Evolutionary conservation across 1,139 yeast genomes (phyloP).

Genomic region (Wickerhamomyces sp.): DNA sequence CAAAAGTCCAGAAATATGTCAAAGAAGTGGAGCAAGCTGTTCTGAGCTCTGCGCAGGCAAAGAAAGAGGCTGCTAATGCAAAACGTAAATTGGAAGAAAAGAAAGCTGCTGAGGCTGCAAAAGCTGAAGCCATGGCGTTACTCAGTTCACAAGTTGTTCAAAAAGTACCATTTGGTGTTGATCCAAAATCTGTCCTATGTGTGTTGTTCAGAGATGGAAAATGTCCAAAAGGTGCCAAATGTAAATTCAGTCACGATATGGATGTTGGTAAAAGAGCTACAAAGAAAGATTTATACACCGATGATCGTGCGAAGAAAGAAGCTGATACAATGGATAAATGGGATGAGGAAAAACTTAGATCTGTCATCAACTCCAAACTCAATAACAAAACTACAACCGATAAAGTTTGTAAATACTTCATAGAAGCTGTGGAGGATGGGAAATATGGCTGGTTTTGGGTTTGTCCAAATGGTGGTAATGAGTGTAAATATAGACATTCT

Average conservation of each 20-base stretch:
- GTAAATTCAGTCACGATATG: constrained; percentile 93
- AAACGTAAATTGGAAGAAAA: constrained; percentile 78
- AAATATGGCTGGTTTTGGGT: constrained; percentile 99
- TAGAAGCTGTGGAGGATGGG: constrained; percentile 95
- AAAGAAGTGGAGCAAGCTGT: constrained; percentile 66
- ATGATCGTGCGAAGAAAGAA: constrained; percentile 71
- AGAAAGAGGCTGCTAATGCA: constrained; percentile 73
- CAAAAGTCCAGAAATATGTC: constrained; percentile 85
- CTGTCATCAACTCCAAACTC: constrained; percentile 84
- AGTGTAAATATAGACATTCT: constrained; percentile 94
- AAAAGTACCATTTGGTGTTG: constrained; percentile 95
- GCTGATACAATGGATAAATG: constrained; percentile 91
- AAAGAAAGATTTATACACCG: constrained; percentile 91
- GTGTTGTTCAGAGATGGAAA: constrained; percentile 85
- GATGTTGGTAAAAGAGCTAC: constrained; percentile 81
- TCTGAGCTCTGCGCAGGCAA: constrained; percentile 42
- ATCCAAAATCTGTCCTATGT: constrained; percentile 92
- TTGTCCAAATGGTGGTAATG: constrained; percentile 92
- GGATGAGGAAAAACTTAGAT: constrained; percentile 94
- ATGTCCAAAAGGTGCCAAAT: constrained; percentile 85
- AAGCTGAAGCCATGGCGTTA: constrained; percentile 77
- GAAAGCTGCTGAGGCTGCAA: constrained; percentile 87
- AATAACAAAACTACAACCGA: constrained; percentile 96
- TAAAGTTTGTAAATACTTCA: constrained; percentile 87
- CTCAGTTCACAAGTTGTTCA: constrained; percentile 68